Evolutionary conservation across 306 rosid genomes (phyloP), one percentile per base, ranked within the genome.

Genomic region (Trichosanthes cucumerina): DNA sequence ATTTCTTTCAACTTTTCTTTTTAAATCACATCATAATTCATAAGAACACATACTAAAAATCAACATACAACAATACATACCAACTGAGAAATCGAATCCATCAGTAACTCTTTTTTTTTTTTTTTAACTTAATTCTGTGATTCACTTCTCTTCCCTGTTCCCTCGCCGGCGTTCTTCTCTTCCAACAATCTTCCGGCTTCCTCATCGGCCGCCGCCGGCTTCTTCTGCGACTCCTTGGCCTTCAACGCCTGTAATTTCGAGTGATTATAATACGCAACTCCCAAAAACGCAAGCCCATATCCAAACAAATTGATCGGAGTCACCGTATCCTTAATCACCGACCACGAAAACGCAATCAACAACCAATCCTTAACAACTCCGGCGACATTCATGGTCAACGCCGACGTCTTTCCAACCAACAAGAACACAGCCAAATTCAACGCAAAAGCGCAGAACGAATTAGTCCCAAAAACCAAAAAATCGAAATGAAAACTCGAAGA

Each of bases 311-410:
- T 90, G 12, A 90, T 69, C 9, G 88, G 89, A 0, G 95, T 90
- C 21, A 90, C 92, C 0, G 92, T 90, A 21, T 90, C 95, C 88
- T 87, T 87, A 36, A 90, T 90, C 12, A 90, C 91, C 3, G 91
- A 88, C 95, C 95, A 90, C 0, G 95, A 90, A 58, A 88, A 90
- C 0, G 92, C 95, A 52, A 90, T 90, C 83, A 90, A 56, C 46
- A 90, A 54, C 95, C 95, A 90, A 38, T 90, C 95, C 81, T 90
- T 90, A 0, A 90, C 92, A 0, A 90, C 91, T 0, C 95, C 95
- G 43, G 95, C 95, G 31, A 88, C 95, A 77, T 90, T 90, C 95
- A 90, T 88, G 0, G 95, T 90, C 87, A 90, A 58, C 14, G 95
- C 95, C 0, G 92, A 88, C 0, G 95, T 90, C 66, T 90, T 90